A percentile compares a stretch with the other conserved stretches of the same genome.
These are phyloP conservation scores for Blastocystis sp. DNA, from an alignment of 352 stramenopile genomes.

Conservation along the genomic window DNA sequence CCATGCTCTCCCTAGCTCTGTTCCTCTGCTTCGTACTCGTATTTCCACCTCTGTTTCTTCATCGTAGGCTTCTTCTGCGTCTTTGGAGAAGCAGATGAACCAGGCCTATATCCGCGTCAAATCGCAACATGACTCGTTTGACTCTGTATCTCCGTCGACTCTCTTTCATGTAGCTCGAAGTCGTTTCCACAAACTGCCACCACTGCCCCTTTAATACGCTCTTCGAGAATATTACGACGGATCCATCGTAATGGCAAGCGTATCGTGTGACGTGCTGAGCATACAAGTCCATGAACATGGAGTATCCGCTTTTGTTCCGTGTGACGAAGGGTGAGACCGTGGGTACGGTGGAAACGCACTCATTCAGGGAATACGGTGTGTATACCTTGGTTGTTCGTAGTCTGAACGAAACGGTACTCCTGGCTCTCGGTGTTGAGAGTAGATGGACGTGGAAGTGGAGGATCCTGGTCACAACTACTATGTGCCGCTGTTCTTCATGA, in stretches of 20 bases:
- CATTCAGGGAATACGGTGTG: constrained; percentile 39
- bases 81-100: constrained; percentile 26
- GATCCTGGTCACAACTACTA: constrained; percentile 48
- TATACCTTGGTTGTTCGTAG: constrained; percentile 22
- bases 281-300: constrained; percentile 36
- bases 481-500: constrained; percentile 56
- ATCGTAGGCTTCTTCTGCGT: neutral
- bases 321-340: neutral
- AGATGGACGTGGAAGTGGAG: constrained; percentile 13
- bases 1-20: too few species aligned
- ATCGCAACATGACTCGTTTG: neutral
- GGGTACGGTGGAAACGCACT: neutral
- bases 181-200: constrained; percentile 27
- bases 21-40: too few species aligned
- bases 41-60: too few species aligned
- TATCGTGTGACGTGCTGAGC: neutral
- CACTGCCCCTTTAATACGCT: constrained; percentile 31
- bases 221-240: neutral
- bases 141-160: neutral
- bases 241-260: neutral
- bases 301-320: constrained; percentile 13
- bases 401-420: neutral
- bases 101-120: constrained; percentile 33
- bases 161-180: neutral
- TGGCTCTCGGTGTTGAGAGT: neutral